phyloP scores from a whole-genome alignment of 1,139 yeast genomes.

The Ashbya aceris region DNA sequence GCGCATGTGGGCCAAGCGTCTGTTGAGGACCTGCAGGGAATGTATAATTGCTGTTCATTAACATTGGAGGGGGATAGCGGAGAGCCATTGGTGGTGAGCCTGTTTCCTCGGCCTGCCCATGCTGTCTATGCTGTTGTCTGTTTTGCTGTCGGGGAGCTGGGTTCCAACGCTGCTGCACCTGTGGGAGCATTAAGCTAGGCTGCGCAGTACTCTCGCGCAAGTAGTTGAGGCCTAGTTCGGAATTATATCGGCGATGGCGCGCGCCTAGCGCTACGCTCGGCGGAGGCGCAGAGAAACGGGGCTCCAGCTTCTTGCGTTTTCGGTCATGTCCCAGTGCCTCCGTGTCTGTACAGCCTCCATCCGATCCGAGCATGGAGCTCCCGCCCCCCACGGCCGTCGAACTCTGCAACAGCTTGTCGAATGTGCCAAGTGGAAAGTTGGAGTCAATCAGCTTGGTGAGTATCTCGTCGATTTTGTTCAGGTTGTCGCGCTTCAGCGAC shows the following conservation, averaged over 20 bases:
- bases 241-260: slow-evolving; percentile 4
- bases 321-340: background rate
- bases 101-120: background rate
- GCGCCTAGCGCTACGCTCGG: background rate
- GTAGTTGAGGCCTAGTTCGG: background rate
- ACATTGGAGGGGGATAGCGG: background rate
- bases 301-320: slow-evolving; percentile 1
- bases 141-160: background rate
- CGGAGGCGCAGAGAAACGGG: background rate
- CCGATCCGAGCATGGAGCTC: too few relatives aligned
- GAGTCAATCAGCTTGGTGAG: slow-evolving; percentile 4
- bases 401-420: slow-evolving; percentile 1
- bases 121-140: background rate
- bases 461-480: slow-evolving; percentile 4
- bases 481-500: slow-evolving; percentile 5
- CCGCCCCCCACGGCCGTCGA: background rate
- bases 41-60: background rate
- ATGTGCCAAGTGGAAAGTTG: slow-evolving; percentile 6
- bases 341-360: too few relatives aligned
- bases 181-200: background rate
- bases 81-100: background rate
- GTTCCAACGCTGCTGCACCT: slow-evolving; percentile 1
- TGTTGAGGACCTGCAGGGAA: background rate
- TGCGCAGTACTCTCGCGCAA: background rate
- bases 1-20: too few relatives aligned